Percentiles rank a stretch among this genome's conserved stretches.
phyloP scores from a whole-genome alignment of 2,329 filamentous ascomycete species.

The Byssochlamys sp. region DNA sequence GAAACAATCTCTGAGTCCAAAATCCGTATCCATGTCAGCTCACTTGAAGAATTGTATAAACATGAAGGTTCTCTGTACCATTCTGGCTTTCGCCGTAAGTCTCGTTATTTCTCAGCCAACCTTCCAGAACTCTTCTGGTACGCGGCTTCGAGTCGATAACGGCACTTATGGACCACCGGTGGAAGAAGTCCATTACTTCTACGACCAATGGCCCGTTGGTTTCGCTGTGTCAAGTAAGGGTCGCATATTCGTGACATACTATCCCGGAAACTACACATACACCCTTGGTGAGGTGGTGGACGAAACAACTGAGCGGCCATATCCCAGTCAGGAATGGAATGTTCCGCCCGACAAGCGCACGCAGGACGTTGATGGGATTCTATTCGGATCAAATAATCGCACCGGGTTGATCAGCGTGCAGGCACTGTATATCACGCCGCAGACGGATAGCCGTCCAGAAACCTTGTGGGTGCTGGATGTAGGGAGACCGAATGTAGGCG shows the following conservation, averaged over 20 bases:
- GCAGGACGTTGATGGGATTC: conserved; percentile 30
- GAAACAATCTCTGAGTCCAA: no score
- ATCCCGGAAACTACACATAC: conserved; percentile 37
- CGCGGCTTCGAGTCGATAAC: conserved; percentile 33
- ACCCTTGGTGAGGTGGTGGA: conserved; percentile 42
- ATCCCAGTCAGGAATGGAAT: conserved; percentile 34
- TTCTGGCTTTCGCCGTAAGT: neutral
- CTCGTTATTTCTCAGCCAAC: neutral
- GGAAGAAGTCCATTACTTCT: conserved; percentile 43
- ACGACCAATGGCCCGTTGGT: conserved; percentile 39
- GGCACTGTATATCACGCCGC: conserved; percentile 36
- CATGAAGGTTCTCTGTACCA: neutral
- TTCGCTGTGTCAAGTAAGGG: conserved; percentile 35
- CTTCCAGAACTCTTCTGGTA: neutral
- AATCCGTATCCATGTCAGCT: no score
- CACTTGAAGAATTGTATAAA: no score
- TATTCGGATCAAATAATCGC: conserved; percentile 37
- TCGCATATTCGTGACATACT: conserved; percentile 39
- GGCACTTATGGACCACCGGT: conserved; percentile 40
- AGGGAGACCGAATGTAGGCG: conserved; percentile 32
- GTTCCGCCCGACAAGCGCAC: conserved; percentile 27
- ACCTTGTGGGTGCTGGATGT: conserved; percentile 41
- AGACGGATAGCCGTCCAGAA: conserved; percentile 25
- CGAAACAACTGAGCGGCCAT: conserved; percentile 38
- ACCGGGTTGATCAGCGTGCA: conserved; percentile 37